phyloP scores from a whole-genome alignment of 495 filamentous ascomycete species.

The Podospora conica region DNA sequence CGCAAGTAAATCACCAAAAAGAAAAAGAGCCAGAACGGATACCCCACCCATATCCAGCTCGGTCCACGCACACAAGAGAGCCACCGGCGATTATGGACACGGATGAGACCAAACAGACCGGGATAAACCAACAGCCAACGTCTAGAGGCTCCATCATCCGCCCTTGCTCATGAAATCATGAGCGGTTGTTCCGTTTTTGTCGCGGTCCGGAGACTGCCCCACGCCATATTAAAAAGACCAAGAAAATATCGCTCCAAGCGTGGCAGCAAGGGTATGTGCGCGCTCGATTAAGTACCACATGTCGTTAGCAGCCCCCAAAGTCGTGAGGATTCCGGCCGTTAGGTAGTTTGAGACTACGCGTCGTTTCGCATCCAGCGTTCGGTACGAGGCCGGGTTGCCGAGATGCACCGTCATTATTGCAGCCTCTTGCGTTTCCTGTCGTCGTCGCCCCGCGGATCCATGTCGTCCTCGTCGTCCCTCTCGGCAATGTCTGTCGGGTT shows the following conservation, averaged over 20 bases:
- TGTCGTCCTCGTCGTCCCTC: constrained; percentile 38
- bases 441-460: constrained; percentile 40
- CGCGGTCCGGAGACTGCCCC: not conserved
- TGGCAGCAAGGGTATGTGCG: not conserved
- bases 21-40: not conserved
- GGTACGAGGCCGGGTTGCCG: not conserved
- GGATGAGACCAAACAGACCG: not conserved
- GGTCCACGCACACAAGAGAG: not conserved
- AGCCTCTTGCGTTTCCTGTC: constrained; percentile 80
- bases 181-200: not conserved
- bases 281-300: constrained; percentile 9
- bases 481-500: constrained; percentile 57
- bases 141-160: not conserved
- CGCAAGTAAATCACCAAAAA: not conserved
- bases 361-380: not conserved
- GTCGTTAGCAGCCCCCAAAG: not conserved
- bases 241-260: not conserved
- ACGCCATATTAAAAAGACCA: not conserved
- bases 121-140: constrained; percentile 3
- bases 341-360: not conserved
- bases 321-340: constrained; percentile 11
- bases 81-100: not conserved
- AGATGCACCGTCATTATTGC: constrained; percentile 23
- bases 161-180: not conserved
- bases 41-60: not conserved